These are phyloP conservation scores for Phytopythium oedochilum DNA, from an alignment of 352 stramenopile species.

Conservation along the genomic window DNA sequence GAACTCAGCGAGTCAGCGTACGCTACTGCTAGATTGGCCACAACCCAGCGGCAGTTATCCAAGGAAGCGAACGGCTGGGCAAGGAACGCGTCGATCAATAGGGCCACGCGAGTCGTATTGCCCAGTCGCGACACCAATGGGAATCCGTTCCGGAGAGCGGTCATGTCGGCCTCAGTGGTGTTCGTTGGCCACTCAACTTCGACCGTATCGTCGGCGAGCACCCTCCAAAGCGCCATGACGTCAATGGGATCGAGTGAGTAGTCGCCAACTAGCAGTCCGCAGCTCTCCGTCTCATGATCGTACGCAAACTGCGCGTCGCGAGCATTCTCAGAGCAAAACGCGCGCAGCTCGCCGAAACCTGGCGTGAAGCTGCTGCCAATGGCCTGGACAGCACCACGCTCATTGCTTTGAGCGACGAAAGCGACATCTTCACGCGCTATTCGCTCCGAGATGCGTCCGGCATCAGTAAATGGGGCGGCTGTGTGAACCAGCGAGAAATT, in stretches of 20 bases:
- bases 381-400: not conserved
- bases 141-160: constrained; percentile 6
- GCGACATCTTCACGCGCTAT: constrained; percentile 17
- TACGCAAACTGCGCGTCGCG: constrained; percentile 28
- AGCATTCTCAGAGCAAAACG: constrained; percentile 34
- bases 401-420: constrained; percentile 13
- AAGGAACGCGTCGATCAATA: constrained; percentile 50
- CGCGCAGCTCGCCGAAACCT: constrained; percentile 36
- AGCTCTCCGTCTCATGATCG: constrained; percentile 16
- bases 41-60: constrained; percentile 17
- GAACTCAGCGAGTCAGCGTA: constrained; percentile 17
- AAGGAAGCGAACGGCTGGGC: constrained; percentile 33
- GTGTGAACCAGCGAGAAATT: constrained; percentile 1
- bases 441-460: constrained; percentile 34
- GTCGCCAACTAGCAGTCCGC: constrained; percentile 10
- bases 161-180: not conserved
- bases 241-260: constrained; percentile 21
- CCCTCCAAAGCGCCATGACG: constrained; percentile 12
- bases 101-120: constrained; percentile 17
- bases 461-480: constrained; percentile 7
- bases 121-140: constrained; percentile 8
- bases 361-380: constrained; percentile 11
- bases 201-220: constrained; percentile 20
- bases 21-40: constrained; percentile 19
- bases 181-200: constrained; percentile 19